Percentiles rank a stretch among this genome's conserved stretches.
phyloP scores from a whole-genome alignment of 371 early-diverging fungal species.

The Actinomortierella wolfii region DNA sequence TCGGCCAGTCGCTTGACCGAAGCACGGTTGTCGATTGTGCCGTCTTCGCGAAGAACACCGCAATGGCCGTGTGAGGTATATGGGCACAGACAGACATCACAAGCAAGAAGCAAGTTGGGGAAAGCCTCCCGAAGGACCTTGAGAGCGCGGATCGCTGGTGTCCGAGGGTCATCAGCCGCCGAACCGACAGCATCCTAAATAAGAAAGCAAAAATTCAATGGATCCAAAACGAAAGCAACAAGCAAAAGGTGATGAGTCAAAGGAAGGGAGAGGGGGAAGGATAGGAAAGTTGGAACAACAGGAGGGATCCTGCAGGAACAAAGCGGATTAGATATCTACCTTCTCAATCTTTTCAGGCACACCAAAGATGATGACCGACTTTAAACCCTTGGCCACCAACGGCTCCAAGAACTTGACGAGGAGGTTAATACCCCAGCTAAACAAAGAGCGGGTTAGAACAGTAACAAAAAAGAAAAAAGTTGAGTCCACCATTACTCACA shows the following conservation, averaged over 20 bases:
- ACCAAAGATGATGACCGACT: constrained; percentile 90
- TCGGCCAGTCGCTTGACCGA: constrained; percentile 84
- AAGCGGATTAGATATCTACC: constrained; percentile 16
- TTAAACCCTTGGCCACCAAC: constrained; percentile 86
- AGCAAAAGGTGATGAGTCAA: background rate
- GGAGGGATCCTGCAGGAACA: background rate
- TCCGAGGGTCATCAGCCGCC: constrained; percentile 84
- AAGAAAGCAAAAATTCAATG: constrained; percentile 3
- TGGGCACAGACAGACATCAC: constrained; percentile 97
- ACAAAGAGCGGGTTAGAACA: background rate
- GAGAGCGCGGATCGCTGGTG: constrained; percentile 88
- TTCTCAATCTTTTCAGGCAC: constrained; percentile 80
- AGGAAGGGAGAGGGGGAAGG: background rate
- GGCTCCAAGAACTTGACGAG: constrained; percentile 79
- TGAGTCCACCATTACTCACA: background rate
- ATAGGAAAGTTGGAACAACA: background rate
- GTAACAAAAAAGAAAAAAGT: background rate
- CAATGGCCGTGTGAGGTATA: constrained; percentile 97
- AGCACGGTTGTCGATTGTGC: constrained; percentile 79
- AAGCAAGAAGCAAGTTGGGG: constrained; percentile 85
- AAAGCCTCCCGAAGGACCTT: constrained; percentile 76
- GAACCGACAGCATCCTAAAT: constrained; percentile 81
- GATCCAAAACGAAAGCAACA: background rate
- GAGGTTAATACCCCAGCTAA: constrained; percentile 78
- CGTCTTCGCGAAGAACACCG: constrained; percentile 83